Evolutionary conservation across 257 asterid species (phyloP), one percentile per base, ranked within the genome.

Genomic region (Hygrophila difformis): DNA sequence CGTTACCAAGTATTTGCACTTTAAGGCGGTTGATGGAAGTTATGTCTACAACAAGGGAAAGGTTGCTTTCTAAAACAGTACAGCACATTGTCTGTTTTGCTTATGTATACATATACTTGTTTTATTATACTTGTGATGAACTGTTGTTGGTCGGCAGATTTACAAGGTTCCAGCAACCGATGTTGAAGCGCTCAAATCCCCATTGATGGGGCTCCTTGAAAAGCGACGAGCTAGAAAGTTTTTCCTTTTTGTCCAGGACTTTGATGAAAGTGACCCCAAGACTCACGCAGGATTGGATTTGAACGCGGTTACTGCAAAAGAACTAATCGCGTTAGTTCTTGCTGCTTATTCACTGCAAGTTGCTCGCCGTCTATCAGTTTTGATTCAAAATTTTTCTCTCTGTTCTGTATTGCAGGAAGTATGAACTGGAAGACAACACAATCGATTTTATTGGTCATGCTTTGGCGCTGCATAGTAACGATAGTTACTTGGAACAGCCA

Each of bases 21-120:
- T 89, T 79, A 89, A 89, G 86, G 98, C 98, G 3, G 98, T 91
- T 8, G 96, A 91, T 63, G 98, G 98, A 49, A 83, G 96, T 64
- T 91, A 85, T 39, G 98, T 91, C 63, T 91, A 85, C 78, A 82
- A 85, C 59, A 91, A 91, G 65, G 92, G 92, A 55, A 91, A 91
- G 96, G 98, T 85, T 53, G 69, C 11, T 44, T n/a, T 26, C 31
- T 26, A 8, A 26, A 3, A 5, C 31, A 26, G 8, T 3, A 38
- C 13, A 8, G 5, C 17, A 39, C 49, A 26, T 15, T 43, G 17
- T 18, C 17, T 23, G 49, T 12, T 34, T 15, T 35, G 12, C 37
- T 12, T 33, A 9, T 33, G 37, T 12, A n/a, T n/a, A n/a, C n/a
- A n/a, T n/a, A n/a, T n/a, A n/a, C n/a, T n/a, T n/a, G n/a, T n/a